Evolutionary conservation across 306 rosid genomes (phyloP).

Genomic region (Casuarina glauca): DNA sequence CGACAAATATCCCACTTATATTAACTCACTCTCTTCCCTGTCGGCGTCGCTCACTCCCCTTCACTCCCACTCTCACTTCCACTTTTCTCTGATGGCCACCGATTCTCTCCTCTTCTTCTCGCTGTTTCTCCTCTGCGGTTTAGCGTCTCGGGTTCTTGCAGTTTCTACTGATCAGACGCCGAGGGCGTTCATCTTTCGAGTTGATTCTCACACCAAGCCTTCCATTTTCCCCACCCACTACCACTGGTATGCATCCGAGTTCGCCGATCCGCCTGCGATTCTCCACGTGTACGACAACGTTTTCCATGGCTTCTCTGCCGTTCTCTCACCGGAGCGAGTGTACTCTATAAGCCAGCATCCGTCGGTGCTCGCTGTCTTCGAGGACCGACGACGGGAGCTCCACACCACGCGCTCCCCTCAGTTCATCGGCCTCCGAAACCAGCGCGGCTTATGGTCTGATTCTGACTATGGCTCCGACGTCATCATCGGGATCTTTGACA

Average conservation of each 20-base stretch:
- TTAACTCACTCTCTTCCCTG: background rate
- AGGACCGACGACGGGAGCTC: conserved; percentile 71
- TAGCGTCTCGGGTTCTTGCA: conserved; percentile 9
- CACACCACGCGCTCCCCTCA: conserved; percentile 98
- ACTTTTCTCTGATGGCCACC: conserved; percentile 23
- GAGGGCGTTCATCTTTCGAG: conserved; percentile 69
- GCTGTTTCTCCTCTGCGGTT: conserved; percentile 17
- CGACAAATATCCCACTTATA: conserved; percentile 25
- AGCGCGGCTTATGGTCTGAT: conserved; percentile 88
- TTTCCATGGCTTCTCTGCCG: conserved; percentile 90
- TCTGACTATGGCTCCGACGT: conserved; percentile 93
- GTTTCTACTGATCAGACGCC: conserved; percentile 17
- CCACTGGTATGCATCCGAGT: conserved; percentile 81
- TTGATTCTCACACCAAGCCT: conserved; percentile 63
- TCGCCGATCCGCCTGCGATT: conserved; percentile 52
- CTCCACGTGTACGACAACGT: conserved; percentile 75
- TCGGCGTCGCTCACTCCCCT: conserved; percentile 20
- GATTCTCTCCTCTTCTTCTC: conserved; percentile 24
- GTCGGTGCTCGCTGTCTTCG: conserved; percentile 66
- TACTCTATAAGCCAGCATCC: conserved; percentile 45
- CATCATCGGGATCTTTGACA: conserved; percentile 75
- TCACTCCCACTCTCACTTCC: conserved; percentile 21
- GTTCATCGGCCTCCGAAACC: conserved; percentile 86
- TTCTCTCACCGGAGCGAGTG: conserved; percentile 44
- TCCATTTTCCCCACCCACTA: conserved; percentile 72